Evolutionary conservation across 139 green algal species (phyloP).

Genomic region (Parachlorella kessleri): DNA sequence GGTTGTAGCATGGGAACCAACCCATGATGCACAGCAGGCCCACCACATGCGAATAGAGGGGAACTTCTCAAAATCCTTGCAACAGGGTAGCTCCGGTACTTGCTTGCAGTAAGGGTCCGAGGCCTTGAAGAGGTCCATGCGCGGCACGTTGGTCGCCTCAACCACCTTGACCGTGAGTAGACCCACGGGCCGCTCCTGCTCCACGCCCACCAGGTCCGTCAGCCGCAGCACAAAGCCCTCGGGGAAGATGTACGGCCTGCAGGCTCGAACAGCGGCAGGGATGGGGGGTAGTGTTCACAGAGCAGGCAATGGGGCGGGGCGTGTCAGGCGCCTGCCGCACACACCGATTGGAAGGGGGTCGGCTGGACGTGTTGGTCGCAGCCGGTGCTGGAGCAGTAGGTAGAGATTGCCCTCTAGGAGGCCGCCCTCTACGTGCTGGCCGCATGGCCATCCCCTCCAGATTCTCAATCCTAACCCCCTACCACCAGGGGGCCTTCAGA

Average conservation of each 20-base stretch:
- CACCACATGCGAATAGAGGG: not conserved
- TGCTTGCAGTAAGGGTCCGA: not conserved
- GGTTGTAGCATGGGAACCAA: no score
- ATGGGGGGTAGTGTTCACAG: not conserved
- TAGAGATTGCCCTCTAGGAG: not conserved
- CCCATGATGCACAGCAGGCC: not conserved
- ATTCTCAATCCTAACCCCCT: not conserved
- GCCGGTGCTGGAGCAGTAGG: not conserved
- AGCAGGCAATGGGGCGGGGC: no score
- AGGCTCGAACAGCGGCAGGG: not conserved
- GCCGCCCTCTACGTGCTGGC: no score
- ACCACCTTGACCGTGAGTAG: slow-evolving; percentile 32
- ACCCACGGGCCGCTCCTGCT: slow-evolving; percentile 21
- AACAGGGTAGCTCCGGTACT: not conserved
- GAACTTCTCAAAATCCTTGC: not conserved
- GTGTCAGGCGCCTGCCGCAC: no score
- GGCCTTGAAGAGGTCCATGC: slow-evolving; percentile 31
- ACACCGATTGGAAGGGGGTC: no score
- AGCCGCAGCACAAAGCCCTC: slow-evolving; percentile 25
- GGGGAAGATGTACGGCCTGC: slow-evolving; percentile 18
- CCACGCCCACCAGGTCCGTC: not conserved
- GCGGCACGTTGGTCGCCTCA: slow-evolving; percentile 20
- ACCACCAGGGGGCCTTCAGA: not conserved
- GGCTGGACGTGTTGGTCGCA: no score
- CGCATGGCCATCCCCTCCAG: not conserved